Conservation (phyloP, 345 rosid genomes). For the Salix exigua region DNA sequence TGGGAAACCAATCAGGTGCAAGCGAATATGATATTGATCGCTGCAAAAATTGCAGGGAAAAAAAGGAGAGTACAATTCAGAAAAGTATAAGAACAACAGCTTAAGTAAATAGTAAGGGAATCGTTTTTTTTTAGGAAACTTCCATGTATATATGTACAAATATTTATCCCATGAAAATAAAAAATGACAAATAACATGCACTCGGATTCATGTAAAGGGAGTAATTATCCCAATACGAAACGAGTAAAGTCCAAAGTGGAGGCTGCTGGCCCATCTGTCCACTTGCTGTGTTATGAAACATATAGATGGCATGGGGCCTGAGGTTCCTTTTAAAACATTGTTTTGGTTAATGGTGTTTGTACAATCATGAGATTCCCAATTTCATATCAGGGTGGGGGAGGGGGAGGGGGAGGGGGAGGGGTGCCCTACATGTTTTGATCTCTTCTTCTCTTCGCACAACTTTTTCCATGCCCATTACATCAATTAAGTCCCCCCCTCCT, state of each 20-base stretch:
- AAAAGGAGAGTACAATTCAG: too few species aligned
- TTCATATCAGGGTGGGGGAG: slow-evolving; percentile 7
- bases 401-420: slow-evolving; percentile 17
- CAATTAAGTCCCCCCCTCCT: slow-evolving; percentile 8
- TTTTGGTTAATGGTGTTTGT: slow-evolving; percentile 11
- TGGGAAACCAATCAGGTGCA: neutral
- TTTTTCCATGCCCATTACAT: slow-evolving; percentile 18
- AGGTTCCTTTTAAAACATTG: neutral
- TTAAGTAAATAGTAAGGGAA: too few species aligned
- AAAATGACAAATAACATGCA: neutral
- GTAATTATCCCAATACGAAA: too few species aligned
- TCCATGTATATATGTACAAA: neutral
- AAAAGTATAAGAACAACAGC: too few species aligned
- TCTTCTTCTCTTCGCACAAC: neutral
- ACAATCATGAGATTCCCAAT: slow-evolving; percentile 39
- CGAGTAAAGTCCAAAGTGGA: neutral
- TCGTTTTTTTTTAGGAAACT: neutral
- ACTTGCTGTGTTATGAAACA: slow-evolving; percentile 15
- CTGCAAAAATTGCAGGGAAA: too few species aligned
- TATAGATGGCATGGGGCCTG: slow-evolving; percentile 26
- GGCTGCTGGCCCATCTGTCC: slow-evolving; percentile 30
- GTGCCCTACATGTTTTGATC: slow-evolving; percentile 32
- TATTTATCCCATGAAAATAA: neutral
- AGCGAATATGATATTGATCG: too few species aligned
- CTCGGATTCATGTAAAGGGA: too few species aligned